Evolutionary conservation across 257 asterid species (phyloP).

Genomic region (Cinchona pubescens): DNA sequence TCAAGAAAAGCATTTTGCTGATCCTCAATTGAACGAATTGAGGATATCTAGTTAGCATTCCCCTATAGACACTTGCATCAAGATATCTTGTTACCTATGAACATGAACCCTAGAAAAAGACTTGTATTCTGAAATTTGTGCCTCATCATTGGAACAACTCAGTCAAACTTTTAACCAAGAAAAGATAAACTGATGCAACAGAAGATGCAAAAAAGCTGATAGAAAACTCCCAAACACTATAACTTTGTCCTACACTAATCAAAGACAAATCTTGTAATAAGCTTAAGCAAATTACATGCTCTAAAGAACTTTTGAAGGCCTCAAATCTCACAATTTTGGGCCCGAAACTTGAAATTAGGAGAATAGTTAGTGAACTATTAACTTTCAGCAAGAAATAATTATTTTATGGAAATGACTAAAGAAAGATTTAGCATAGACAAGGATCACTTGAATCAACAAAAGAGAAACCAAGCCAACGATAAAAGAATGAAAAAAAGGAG

Average conservation of each 20-base stretch:
- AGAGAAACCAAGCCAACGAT: slow-evolving; percentile 1
- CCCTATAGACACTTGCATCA: neutral
- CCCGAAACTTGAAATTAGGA: neutral
- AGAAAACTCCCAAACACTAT: neutral
- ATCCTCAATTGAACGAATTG: neutral
- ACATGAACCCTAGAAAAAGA: neutral
- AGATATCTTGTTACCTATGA: neutral
- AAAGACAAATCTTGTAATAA: neutral
- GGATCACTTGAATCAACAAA: neutral
- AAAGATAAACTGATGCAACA: too few species aligned
- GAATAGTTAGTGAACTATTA: neutral
- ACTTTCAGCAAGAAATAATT: neutral
- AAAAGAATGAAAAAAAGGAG: neutral
- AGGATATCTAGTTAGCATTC: neutral
- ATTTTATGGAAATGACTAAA: neutral
- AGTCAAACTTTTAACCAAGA: neutral
- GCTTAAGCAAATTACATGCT: neutral
- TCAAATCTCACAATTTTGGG: neutral
- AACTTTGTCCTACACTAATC: neutral
- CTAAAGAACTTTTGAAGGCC: neutral
- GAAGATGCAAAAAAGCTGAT: neutral
- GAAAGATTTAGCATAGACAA: neutral
- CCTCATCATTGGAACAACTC: neutral
- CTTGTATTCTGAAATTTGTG: neutral
- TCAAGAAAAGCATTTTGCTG: neutral